Base-by-base conservation (phyloP, 306 rosid genomes). In the Sesbania bispinosa region DNA sequence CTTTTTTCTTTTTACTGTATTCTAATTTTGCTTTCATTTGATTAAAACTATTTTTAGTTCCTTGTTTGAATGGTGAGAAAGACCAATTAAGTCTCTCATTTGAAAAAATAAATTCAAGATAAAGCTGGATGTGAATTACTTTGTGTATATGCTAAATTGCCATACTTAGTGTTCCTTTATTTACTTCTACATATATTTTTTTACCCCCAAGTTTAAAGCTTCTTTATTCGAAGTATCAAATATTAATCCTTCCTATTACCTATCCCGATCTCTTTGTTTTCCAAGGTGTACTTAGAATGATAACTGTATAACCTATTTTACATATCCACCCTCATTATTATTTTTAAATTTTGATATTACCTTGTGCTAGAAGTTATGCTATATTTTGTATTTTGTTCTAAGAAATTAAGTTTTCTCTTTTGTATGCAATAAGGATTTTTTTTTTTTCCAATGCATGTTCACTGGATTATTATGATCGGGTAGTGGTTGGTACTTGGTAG, bases 21-120 rank as follows among this genome's bases (percentile, higher is more conserved):
- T 62, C 24, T 52, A 66, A 47, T 18, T 33, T 47, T 54, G 11
- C 38, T 16, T 72, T 79, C 42, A 47, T 57, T 9, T 69, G 20
- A 45, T 35, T 63, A 35, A 64, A 71, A 33, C 35, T 65, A 62
- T 5, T 58, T 50, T 51, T 74, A 52, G 66, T 42, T 64, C 73
- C 36, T 18, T 51, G 15, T 27, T 39, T 62, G 33, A 33, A 54
- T 14, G 36, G 66, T 19, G 62, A 39, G 41, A 51, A 74, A 41
- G n/a, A 65, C 26, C 59, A 53, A 65, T 30, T 8, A 38, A 39
- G 18, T 74, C 16, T 61, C 2, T 62, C 14, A 19, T 32, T 53
- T 41, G 15, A 29, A 4, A 16, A 16, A 54, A 27, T 41, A 27
- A 64, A 53, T 75, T 63, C 21, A 38, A 11, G 35, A n/a, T 48